Percentiles rank a stretch among this genome's conserved stretches.
Evolutionary conservation across 78 protist genomes (phyloP).

Genomic region (Andalucia godoyi): DNA sequence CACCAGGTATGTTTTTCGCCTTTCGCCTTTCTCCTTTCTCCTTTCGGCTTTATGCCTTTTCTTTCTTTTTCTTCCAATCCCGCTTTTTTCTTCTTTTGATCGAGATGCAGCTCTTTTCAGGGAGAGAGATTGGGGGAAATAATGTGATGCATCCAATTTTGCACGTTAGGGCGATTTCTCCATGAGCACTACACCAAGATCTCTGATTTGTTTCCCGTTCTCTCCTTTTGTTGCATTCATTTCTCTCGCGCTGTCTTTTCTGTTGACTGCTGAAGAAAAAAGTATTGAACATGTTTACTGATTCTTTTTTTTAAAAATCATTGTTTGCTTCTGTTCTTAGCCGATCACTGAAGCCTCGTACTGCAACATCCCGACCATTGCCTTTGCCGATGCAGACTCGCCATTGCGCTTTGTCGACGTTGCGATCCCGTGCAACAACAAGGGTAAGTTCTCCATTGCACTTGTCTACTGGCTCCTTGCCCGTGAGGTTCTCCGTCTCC

Average conservation of each 20-base stretch:
- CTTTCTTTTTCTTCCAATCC: background rate
- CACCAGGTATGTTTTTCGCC: constrained; percentile 56
- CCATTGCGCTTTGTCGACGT: constrained; percentile 84
- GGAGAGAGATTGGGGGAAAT: too few species aligned
- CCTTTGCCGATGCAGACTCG: constrained; percentile 95
- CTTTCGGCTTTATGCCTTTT: too few species aligned
- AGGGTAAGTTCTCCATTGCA: constrained; percentile 80
- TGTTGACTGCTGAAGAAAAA: too few species aligned
- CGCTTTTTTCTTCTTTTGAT: too few species aligned
- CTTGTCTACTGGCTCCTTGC: constrained; percentile 97
- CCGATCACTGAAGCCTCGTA: constrained; percentile 89
- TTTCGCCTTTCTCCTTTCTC: background rate
- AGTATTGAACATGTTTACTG: too few species aligned
- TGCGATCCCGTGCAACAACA: constrained; percentile 99
- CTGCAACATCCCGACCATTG: constrained; percentile 97
- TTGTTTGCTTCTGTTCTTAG: constrained; percentile 14
- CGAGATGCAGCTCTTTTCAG: too few species aligned
- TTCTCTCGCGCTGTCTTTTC: too few species aligned
- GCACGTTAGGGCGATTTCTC: too few species aligned
- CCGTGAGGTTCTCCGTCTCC: constrained; percentile 97
- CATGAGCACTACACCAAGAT: too few species aligned
- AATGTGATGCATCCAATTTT: too few species aligned
- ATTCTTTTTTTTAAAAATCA: background rate
- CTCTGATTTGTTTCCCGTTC: too few species aligned
- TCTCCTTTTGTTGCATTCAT: too few species aligned